Evolutionary conservation across 2,329 filamentous ascomycete genomes (phyloP), one percentile per base, ranked within the genome.

Genomic region (Xylariaceae sp.): DNA sequence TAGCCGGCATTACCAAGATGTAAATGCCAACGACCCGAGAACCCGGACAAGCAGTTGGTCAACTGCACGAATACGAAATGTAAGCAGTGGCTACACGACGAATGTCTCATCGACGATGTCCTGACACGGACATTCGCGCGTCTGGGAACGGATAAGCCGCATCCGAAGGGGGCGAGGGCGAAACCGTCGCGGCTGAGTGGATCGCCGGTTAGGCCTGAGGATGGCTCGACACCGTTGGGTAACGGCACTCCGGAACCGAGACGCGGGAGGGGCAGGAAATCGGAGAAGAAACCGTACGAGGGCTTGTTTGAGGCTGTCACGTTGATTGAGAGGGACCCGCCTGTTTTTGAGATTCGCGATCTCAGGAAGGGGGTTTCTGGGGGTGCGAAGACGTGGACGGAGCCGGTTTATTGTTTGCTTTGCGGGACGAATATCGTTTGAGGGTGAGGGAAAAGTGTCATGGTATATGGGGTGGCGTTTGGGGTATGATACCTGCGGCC

Each of bases 81-180:
- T 69, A 78, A 78, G 55, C 79, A 78, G 56, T 88, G 85, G 85
- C 78, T 88, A 60, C 85, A 88, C 65, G 78, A 83, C 58, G 80
- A 85, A 51, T 88, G 85, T 65, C 74, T 88, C n/a, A 74, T 78
- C 37, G 78, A 84, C 65, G 79, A 83, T 11, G 76, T 80, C 3
- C 75, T 86, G 10, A 72, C 75, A 67, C 75, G 75, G 35, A 78
- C 81, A 0, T 84, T 76, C 67, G 73, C 78, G 35, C 75, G 76
- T 56, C 73, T 85, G 6, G 81, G 82, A 44, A 74, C 71, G 54
- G 76, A 80, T 59, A 81, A 76, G 63, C 80, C 82, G 2, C 80
- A 84, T 65, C 70, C 74, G 23, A 30, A 30, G 23, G 23, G 23
- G 3, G 23, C 23, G 1, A 5, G 23, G 3, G 23, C 23, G 23